These are phyloP conservation scores for Daedalea quercina DNA, from an alignment of 768 basidiomycete species.

Conservation along the genomic window DNA sequence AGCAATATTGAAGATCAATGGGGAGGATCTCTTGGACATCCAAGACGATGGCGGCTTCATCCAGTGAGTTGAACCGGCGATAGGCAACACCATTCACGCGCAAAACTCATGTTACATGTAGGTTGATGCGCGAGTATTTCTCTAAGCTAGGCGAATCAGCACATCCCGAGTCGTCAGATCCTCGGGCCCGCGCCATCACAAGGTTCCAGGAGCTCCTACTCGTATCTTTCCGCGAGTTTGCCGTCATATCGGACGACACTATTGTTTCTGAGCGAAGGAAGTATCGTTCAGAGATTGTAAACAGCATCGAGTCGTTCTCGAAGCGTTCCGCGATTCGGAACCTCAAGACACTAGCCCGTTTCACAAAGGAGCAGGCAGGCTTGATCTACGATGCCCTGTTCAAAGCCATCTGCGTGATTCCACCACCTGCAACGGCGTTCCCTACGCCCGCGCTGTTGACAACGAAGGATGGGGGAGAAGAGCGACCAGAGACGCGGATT, in stretches of 20 bases:
- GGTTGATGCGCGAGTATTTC: conserved; percentile 95
- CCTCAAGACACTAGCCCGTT: conserved; percentile 69
- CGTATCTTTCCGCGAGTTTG: conserved; percentile 96
- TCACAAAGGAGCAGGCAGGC: conserved; percentile 83
- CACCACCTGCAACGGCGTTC: conserved; percentile 45
- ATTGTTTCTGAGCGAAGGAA: conserved; percentile 81
- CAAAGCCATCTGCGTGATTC: conserved; percentile 72
- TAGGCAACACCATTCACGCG: background rate
- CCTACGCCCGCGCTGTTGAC: conserved; percentile 46
- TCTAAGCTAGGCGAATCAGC: conserved; percentile 90
- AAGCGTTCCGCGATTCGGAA: conserved; percentile 89
- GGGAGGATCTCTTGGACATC: conserved; percentile 82
- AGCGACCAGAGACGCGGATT: conserved; percentile 86
- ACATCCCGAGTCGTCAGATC: conserved; percentile 82
- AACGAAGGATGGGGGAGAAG: conserved; percentile 51
- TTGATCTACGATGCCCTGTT: conserved; percentile 91
- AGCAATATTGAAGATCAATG: conserved; percentile 98
- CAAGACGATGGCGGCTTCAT: conserved; percentile 98
- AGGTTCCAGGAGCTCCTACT: conserved; percentile 96
- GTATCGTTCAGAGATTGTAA: conserved; percentile 84
- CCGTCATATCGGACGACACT: conserved; percentile 91
- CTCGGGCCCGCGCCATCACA: conserved; percentile 88
- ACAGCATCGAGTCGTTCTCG: conserved; percentile 90
- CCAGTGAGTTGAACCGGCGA: conserved; percentile 47
- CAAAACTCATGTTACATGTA: conserved; percentile 20